Base-by-base conservation (phyloP, 192 early-diverging fungal species). In the Umbelopsis isabellina region DNA sequence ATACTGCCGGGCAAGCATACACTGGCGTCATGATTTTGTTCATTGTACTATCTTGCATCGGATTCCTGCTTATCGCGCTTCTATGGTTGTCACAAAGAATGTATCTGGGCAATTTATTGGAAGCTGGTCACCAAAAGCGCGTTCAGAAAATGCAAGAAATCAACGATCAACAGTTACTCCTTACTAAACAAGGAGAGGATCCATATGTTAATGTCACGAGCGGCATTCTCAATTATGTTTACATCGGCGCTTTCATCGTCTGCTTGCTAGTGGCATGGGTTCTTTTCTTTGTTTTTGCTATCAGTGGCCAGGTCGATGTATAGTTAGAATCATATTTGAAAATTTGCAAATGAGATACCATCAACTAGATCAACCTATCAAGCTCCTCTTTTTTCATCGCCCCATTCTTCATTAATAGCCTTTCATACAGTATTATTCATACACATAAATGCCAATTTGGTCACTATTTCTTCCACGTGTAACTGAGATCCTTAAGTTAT, bases 11-110 rank as follows among this genome's bases (percentile, higher is more conserved):
- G 4, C 75, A 77, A 65, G 75, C 69, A 35, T 77, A 77, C 15
- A 77, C 75, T 8, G 75, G 75, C 46, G 75, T 72, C 47, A 77
- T 77, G 75, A 55, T 71, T 8, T 30, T 77, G 13, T 77, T 72
- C 27, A 45, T 77, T 27, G 51, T 15, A 11, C 48, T 77, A 8
- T 51, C 70, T 21, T 52, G 50, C 27, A 23, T 77, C 11, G 75
- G 75, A 35, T 77, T 77, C 37, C 20, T 67, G 44, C 35, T 77
- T 2, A 77, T 77, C 20, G 21, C 52, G 15, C 4, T 71, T 13
- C 23, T 77, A 4, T 65, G 66, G 25, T 13, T 77, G 11, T 41
- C 67, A 9, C 75, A 77, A 44, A 27, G 51, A 11, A 10, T 46
- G 1, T 77, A 66, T 10, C 51, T 51, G 2, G 35, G 51, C 4